Evolutionary conservation across 2,329 filamentous ascomycete species (phyloP).

Genomic region (Dactylellina leptospora): DNA sequence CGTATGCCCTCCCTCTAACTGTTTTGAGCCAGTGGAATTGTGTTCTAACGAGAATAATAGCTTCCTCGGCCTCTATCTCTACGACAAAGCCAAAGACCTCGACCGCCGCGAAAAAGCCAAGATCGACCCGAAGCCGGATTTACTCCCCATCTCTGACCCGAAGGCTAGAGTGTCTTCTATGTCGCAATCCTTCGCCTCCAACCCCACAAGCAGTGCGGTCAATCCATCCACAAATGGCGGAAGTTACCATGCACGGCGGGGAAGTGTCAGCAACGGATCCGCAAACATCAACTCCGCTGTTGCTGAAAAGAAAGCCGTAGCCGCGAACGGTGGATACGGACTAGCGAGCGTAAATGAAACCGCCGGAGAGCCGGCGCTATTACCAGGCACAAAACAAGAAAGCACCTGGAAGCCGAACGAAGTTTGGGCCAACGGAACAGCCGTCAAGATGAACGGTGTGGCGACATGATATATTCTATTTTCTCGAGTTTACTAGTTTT

Average conservation of each 20-base stretch:
- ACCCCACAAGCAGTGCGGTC: conserved; percentile 57
- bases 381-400: conserved; percentile 83
- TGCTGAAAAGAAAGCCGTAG: conserved; percentile 34
- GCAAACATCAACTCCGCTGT: conserved; percentile 38
- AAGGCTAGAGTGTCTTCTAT: conserved; percentile 61
- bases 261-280: conserved; percentile 49
- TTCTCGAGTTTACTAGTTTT: conserved; percentile 7
- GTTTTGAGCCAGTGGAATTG: background rate
- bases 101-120: conserved; percentile 79
- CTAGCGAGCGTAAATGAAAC: conserved; percentile 60
- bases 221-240: conserved; percentile 24
- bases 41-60: conserved; percentile 35
- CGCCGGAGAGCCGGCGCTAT: conserved; percentile 65
- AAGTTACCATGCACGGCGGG: conserved; percentile 35
- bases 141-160: conserved; percentile 68
- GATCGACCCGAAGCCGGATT: conserved; percentile 68
- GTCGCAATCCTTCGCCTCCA: conserved; percentile 59
- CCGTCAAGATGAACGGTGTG: conserved; percentile 37
- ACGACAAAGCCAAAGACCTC: conserved; percentile 88
- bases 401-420: conserved; percentile 73
- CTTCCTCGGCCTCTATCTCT: conserved; percentile 90
- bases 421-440: conserved; percentile 37
- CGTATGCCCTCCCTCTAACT: conserved; percentile 63
- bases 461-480: conserved; percentile 6
- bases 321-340: conserved; percentile 57